phyloP scores from a whole-genome alignment of 2,329 filamentous ascomycete genomes.

The Colletotrichum nymphaeae region DNA sequence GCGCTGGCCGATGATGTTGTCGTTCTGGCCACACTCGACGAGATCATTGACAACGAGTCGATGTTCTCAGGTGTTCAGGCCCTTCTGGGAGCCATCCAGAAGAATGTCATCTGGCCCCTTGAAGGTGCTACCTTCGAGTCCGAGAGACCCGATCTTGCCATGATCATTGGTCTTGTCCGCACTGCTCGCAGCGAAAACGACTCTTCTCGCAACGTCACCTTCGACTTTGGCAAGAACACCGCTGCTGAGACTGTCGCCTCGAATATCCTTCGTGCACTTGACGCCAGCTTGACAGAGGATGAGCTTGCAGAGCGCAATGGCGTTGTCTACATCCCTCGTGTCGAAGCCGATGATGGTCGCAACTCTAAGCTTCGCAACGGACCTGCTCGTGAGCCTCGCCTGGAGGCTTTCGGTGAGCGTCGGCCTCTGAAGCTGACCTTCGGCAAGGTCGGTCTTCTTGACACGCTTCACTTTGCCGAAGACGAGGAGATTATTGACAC shows the following conservation, averaged over 20 bases:
- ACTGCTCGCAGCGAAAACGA: conserved; percentile 37
- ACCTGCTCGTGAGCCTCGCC: conserved; percentile 39
- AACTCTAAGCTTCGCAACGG: conserved; percentile 41
- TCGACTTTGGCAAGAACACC: conserved; percentile 32
- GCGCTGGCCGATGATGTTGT: conserved; percentile 34
- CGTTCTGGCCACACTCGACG: neutral
- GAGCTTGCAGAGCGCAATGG: conserved; percentile 40
- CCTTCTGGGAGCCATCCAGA: conserved; percentile 36
- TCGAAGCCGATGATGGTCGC: conserved; percentile 39
- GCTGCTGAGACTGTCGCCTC: conserved; percentile 29
- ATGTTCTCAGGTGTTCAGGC: conserved; percentile 28
- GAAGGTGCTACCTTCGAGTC: conserved; percentile 34
- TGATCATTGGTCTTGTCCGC: conserved; percentile 35
- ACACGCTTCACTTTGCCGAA: conserved; percentile 43
- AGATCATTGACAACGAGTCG: neutral
- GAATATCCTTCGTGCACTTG: conserved; percentile 36
- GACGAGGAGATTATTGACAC: conserved; percentile 38
- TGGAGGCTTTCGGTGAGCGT: conserved; percentile 33
- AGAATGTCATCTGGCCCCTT: conserved; percentile 37
- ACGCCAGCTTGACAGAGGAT: conserved; percentile 36
- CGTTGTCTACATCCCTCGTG: conserved; percentile 38
- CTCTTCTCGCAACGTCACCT: conserved; percentile 33
- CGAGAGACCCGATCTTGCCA: conserved; percentile 34
- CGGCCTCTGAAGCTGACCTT: conserved; percentile 36
- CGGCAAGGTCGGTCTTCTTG: conserved; percentile 41